Evolutionary conservation across 768 basidiomycete genomes (phyloP).

Genomic region (Suillus luteus): DNA sequence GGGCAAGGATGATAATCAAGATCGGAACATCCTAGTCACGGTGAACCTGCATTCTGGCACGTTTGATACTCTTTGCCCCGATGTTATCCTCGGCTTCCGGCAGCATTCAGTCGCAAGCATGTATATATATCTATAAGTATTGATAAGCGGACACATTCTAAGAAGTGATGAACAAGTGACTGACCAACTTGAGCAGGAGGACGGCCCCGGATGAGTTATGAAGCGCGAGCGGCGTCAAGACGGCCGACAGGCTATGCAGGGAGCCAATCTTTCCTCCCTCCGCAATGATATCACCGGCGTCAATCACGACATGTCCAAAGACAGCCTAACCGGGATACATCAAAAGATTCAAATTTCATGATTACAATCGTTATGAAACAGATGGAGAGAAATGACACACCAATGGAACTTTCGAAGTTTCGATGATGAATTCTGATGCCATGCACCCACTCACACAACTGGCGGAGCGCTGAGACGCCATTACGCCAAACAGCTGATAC

Average conservation of each 20-base stretch:
- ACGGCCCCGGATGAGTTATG: not conserved
- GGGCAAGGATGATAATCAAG: not conserved
- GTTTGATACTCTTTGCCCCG: not conserved
- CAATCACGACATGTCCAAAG: not conserved
- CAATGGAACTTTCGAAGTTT: not conserved
- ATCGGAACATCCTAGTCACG: not conserved
- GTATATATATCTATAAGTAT: not conserved
- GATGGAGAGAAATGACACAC: slow-evolving; percentile 3
- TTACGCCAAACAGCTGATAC: not conserved
- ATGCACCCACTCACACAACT: not conserved
- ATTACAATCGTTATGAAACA: not conserved
- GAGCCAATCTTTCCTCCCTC: not conserved
- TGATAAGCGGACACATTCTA: not conserved
- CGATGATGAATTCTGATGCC: slow-evolving; percentile 1
- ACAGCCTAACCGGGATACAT: not conserved
- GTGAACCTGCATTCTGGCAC: not conserved
- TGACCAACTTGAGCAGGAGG: not conserved
- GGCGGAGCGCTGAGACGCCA: not conserved
- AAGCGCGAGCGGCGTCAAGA: not conserved
- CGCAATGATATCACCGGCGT: not conserved
- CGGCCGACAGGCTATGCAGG: not conserved
- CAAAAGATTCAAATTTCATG: not conserved
- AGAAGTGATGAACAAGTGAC: not conserved
- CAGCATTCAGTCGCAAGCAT: not conserved
- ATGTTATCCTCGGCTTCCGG: not conserved